Evolutionary conservation across 2,329 filamentous ascomycete genomes (phyloP), one percentile per base, ranked within the genome.

Genomic region (Sclerotinia sclerotiorum): DNA sequence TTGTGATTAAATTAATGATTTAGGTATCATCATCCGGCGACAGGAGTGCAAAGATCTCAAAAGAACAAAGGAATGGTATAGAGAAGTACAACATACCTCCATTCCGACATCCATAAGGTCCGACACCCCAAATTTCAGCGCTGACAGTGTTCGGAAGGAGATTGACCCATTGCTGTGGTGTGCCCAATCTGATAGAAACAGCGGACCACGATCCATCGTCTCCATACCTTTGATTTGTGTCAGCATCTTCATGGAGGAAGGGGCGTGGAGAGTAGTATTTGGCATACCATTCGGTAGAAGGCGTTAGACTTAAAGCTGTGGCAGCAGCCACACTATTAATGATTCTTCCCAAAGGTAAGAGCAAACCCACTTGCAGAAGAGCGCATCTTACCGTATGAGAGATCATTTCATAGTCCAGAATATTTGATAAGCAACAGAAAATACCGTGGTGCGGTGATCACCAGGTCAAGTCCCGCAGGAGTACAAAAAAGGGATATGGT

Each of bases 161-260:
- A 72, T 85, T 84, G 46, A 87, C 80, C 67, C 80, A 79, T 74
- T 87, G 84, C 32, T 78, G 76, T 19, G 86, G 84, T 10, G 79
- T 80, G 63, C 87, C 88, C 27, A 85, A 82, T 73, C 80, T 84
- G 69, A 93, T 81, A 17, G 81, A 82, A 72, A 92, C 87, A 8
- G 89, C 86, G 21, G 90, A 92, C 91, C 91, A 94, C 71, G 84
- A 84, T 13, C 90, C 90, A 76, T 92, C 89, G 72, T 85, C 82
- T 60, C 88, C 88, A 70, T 85, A 83, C 86, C 86, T 88, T 67
- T 52, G 2, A 27, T 21, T 21, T 21, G 2, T 32, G 48, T 68
- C 32, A 68, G 58, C 35, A 64, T 42, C 29, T n/a, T 3, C n/a
- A 13, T 32, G 27, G 13, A 32, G 1, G 15, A 17, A 42, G 5